Conservation (phyloP, 257 asterid species). For the Penstemon barbatus region DNA sequence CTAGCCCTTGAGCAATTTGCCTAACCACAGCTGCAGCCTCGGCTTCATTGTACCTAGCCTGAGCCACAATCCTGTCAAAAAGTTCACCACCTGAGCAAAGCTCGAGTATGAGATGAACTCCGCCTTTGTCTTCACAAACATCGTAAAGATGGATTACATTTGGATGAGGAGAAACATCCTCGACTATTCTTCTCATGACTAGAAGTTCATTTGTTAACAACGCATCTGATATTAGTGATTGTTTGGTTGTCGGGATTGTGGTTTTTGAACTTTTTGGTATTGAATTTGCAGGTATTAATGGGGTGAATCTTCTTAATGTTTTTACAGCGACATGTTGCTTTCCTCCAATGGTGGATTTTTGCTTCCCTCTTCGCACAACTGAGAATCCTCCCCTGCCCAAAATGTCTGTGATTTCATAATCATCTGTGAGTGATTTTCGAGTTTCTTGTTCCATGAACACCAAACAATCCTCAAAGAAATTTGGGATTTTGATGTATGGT, state of each 20-base stretch:
- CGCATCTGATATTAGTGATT: slow-evolving; percentile 57
- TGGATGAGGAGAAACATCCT: slow-evolving; percentile 82
- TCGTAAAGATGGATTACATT: slow-evolving; percentile 74
- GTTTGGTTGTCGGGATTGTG: slow-evolving; percentile 34
- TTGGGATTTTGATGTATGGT: background rate
- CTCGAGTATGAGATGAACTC: slow-evolving; percentile 72
- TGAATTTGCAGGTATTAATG: slow-evolving; percentile 32
- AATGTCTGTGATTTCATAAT: slow-evolving; percentile 65
- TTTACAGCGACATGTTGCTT: slow-evolving; percentile 63
- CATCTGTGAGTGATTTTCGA: slow-evolving; percentile 49
- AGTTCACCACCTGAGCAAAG: slow-evolving; percentile 83
- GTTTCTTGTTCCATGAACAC: slow-evolving; percentile 48
- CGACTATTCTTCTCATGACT: slow-evolving; percentile 79
- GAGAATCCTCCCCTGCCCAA: slow-evolving; percentile 89
- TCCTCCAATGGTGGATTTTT: slow-evolving; percentile 29
- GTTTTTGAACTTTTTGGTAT: slow-evolving; percentile 8
- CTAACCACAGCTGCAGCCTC: slow-evolving; percentile 72
- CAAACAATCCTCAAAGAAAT: background rate
- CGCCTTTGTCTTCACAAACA: slow-evolving; percentile 62
- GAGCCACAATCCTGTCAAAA: slow-evolving; percentile 75
- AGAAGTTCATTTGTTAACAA: slow-evolving; percentile 69
- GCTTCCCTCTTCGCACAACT: slow-evolving; percentile 61
- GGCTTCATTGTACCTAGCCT: slow-evolving; percentile 59
- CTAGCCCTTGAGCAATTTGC: slow-evolving; percentile 69
- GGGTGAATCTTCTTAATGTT: slow-evolving; percentile 56